These are phyloP conservation scores for Bidens hawaiensis DNA, from an alignment of 140 eudicot genomes.

Conservation along the genomic window DNA sequence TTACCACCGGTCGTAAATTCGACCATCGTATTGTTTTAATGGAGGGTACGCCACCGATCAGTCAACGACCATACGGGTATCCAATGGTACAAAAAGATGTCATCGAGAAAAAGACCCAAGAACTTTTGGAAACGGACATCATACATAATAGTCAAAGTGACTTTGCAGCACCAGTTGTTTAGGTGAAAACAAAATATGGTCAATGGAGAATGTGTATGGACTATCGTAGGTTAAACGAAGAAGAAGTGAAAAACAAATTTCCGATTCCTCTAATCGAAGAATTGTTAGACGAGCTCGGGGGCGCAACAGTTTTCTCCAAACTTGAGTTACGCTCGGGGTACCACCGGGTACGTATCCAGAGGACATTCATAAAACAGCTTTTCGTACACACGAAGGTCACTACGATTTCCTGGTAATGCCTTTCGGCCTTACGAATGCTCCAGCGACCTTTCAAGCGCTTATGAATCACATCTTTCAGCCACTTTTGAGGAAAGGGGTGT, in stretches of 20 bases:
- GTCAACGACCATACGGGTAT: neutral
- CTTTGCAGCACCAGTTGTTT: too few species aligned
- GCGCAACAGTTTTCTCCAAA: neutral
- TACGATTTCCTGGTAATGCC: too few species aligned
- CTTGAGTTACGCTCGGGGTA: neutral
- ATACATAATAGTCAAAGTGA: neutral
- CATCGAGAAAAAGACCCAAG: too few species aligned
- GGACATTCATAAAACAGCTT: neutral
- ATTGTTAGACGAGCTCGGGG: neutral
- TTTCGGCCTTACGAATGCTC: too few species aligned
- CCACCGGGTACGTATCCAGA: neutral
- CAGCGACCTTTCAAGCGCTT: neutral
- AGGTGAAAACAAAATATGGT: neutral
- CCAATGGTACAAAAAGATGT: too few species aligned
- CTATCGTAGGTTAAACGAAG: too few species aligned
- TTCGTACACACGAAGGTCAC: too few species aligned
- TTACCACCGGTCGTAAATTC: too few species aligned
- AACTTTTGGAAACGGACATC: too few species aligned
- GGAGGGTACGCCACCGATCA: neutral
- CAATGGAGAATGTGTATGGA: neutral
- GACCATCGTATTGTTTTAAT: neutral
- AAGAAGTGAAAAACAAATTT: too few species aligned
- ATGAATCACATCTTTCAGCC: neutral
- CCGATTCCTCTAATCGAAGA: neutral
- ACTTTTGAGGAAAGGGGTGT: too few species aligned